Conservation (phyloP, 495 filamentous ascomycete species). For the Xylaria longipes region DNA sequence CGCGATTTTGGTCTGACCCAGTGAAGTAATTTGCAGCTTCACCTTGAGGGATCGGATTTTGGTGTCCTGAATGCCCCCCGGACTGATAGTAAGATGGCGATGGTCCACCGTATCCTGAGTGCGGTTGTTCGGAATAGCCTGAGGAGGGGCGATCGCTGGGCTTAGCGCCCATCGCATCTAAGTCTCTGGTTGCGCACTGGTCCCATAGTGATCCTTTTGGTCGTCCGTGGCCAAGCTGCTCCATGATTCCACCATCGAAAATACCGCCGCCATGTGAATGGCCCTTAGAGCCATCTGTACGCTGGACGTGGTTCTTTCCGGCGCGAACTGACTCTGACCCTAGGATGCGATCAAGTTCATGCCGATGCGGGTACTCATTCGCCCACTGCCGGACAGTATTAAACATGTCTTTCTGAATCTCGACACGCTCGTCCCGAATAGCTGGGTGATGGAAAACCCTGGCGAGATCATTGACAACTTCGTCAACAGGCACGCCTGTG, state of each 20-base stretch:
- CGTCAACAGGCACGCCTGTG: slow-evolving; percentile 74
- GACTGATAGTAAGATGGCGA: slow-evolving; percentile 27
- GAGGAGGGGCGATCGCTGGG: slow-evolving; percentile 26
- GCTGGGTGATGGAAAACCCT: slow-evolving; percentile 90
- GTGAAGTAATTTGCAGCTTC: slow-evolving; percentile 38
- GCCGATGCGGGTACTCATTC: slow-evolving; percentile 66
- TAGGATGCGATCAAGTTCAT: slow-evolving; percentile 71
- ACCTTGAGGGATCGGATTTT: slow-evolving; percentile 26
- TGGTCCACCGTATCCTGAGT: slow-evolving; percentile 25
- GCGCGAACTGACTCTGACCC: slow-evolving; percentile 79
- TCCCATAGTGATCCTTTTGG: slow-evolving; percentile 58
- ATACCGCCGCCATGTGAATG: slow-evolving; percentile 50
- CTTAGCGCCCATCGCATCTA: slow-evolving; percentile 43
- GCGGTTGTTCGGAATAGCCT: slow-evolving; percentile 25
- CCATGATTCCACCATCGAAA: slow-evolving; percentile 44
- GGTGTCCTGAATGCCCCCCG: slow-evolving; percentile 20
- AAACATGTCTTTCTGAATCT: slow-evolving; percentile 88
- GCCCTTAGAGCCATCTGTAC: slow-evolving; percentile 29
- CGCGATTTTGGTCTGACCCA: slow-evolving; percentile 12
- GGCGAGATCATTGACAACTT: slow-evolving; percentile 78
- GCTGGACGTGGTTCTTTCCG: slow-evolving; percentile 73
- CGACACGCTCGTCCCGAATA: slow-evolving; percentile 69
- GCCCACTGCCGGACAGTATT: slow-evolving; percentile 80
- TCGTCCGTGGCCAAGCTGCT: slow-evolving; percentile 57
- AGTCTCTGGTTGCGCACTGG: slow-evolving; percentile 53